These are phyloP conservation scores for Gaertneriomyces sp. DNA, from an alignment of 192 early-diverging fungal species.

Conservation along the genomic window DNA sequence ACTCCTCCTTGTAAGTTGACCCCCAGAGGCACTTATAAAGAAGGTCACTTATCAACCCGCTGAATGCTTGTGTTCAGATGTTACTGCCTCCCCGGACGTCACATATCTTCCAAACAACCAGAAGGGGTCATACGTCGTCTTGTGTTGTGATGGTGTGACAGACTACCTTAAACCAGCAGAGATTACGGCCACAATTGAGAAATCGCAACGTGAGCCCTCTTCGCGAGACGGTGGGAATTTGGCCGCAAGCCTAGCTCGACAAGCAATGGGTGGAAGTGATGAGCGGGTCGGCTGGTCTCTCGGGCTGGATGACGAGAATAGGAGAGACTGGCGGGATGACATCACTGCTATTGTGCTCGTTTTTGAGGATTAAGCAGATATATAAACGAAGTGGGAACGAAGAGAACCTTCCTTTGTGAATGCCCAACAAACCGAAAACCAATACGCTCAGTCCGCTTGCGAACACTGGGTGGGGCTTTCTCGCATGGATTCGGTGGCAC, in stretches of 20 bases:
- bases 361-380: background rate
- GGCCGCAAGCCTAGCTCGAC: background rate
- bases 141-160: background rate
- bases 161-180: background rate
- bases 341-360: background rate
- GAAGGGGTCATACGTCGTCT: background rate
- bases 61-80: background rate
- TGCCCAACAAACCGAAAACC: no score
- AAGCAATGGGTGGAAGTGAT: background rate
- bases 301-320: background rate
- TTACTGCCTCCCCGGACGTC: background rate
- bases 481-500: no score
- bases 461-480: no score
- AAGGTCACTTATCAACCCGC: background rate
- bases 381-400: background rate
- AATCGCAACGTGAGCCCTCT: background rate
- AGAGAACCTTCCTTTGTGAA: background rate
- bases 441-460: no score
- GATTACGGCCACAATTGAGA: background rate
- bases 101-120: background rate
- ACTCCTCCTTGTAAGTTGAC: slow-evolving; percentile 2
- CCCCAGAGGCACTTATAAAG: background rate
- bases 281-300: background rate
- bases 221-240: background rate
- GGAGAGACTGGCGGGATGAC: slow-evolving; percentile 1